Evolutionary conservation across 257 asterid species (phyloP).

Genomic region (Scutellaria galericulata): DNA sequence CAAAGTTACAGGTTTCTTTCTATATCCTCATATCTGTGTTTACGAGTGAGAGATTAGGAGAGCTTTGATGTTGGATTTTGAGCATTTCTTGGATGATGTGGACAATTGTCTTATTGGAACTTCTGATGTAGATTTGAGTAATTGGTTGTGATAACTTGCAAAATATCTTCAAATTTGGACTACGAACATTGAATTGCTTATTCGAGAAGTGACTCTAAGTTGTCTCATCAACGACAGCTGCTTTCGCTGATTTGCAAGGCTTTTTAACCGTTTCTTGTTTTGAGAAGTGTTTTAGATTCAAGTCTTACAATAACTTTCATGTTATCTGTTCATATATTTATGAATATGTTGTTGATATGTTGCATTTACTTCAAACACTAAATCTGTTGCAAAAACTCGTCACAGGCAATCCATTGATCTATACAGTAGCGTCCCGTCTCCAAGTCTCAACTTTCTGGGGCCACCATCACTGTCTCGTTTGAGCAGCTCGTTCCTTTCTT

Average conservation of each 20-base stretch:
- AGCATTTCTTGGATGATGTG: not conserved
- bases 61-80: no score
- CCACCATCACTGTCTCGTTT: constrained; percentile 66
- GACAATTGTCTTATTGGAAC: not conserved
- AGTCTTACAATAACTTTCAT: not conserved
- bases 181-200: not conserved
- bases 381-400: constrained; percentile 34
- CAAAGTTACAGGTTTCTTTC: constrained; percentile 81
- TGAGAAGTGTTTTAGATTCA: not conserved
- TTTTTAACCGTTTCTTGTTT: not conserved
- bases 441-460: constrained; percentile 78
- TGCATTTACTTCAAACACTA: constrained; percentile 5
- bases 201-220: not conserved
- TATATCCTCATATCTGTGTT: constrained; percentile 19
- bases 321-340: no score
- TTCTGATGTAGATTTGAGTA: constrained; percentile 6
- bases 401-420: constrained; percentile 91
- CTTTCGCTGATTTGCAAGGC: not conserved
- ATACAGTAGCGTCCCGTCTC: constrained; percentile 88
- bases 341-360: no score
- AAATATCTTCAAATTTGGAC: no score
- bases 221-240: not conserved
- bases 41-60: not conserved
- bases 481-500: constrained; percentile 76
- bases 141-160: not conserved